Conservation (phyloP, 2,329 filamentous ascomycete genomes). For the Fusarium palustre region DNA sequence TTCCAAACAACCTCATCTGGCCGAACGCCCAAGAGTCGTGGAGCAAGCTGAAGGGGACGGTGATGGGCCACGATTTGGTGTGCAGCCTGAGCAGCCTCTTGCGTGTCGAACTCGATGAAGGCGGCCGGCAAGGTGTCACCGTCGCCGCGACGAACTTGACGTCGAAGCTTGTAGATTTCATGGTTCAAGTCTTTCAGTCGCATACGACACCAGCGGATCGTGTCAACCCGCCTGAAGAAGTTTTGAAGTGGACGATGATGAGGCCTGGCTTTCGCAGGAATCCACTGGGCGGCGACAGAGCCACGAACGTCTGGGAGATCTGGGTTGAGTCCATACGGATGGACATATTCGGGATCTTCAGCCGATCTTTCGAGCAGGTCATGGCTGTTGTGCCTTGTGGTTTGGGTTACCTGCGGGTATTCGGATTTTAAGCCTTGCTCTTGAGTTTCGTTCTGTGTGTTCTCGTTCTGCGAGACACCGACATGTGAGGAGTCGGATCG, state of each 20-base stretch:
- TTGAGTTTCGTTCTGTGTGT: neutral
- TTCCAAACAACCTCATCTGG: conserved; percentile 90
- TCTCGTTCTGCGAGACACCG: conserved; percentile 6
- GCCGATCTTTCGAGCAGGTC: conserved; percentile 37
- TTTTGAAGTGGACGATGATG: conserved; percentile 75
- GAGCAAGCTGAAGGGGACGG: conserved; percentile 86
- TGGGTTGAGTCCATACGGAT: conserved; percentile 53
- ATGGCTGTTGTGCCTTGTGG: neutral
- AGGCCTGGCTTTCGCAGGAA: conserved; percentile 78
- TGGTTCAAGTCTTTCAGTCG: conserved; percentile 55
- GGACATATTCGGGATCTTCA: conserved; percentile 52
- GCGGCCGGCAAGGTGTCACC: conserved; percentile 78
- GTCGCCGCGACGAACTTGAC: conserved; percentile 78
- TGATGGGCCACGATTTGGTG: conserved; percentile 91
- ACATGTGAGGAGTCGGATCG: conserved; percentile 6
- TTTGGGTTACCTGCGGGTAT: conserved; percentile 25
- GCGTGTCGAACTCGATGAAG: conserved; percentile 89
- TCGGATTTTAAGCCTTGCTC: conserved; percentile 30
- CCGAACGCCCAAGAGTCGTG: conserved; percentile 83
- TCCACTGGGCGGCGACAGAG: conserved; percentile 77
- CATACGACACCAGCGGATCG: conserved; percentile 87
- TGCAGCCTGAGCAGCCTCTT: conserved; percentile 86
- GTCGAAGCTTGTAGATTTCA: conserved; percentile 72
- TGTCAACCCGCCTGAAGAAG: conserved; percentile 90
- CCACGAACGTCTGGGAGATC: conserved; percentile 57